Evolutionary conservation across 1,284 basidiomycete species (phyloP).

Genomic region (Schizophyllum commune): DNA sequence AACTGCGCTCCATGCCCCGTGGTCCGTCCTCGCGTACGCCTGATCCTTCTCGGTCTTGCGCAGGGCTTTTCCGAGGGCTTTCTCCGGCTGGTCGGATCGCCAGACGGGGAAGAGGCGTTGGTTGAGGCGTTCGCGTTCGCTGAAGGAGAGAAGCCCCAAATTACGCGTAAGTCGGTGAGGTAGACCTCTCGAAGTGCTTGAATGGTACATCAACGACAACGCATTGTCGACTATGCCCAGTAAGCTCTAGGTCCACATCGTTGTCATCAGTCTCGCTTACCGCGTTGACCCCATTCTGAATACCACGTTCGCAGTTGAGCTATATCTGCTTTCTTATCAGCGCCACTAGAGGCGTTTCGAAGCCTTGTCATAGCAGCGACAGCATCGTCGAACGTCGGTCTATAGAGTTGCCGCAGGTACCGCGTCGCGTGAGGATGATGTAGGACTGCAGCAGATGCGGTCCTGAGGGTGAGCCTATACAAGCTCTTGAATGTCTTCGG

Average conservation of each 20-base stretch:
- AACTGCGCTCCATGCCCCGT: conserved; percentile 29
- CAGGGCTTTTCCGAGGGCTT: conserved; percentile 11
- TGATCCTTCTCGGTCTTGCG: conserved; percentile 8
- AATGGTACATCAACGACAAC: conserved; percentile 44
- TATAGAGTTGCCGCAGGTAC: neutral
- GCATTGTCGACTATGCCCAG: conserved; percentile 45
- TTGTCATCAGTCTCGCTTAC: neutral
- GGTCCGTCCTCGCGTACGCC: conserved; percentile 18
- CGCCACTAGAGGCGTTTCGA: neutral
- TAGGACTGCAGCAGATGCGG: neutral
- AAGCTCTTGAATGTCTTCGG: neutral
- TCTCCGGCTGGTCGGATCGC: conserved; percentile 23
- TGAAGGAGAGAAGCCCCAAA: conserved; percentile 30
- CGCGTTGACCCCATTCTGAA: neutral
- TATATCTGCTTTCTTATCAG: neutral
- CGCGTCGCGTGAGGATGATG: neutral
- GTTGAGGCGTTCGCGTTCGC: conserved; percentile 23
- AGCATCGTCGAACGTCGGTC: neutral
- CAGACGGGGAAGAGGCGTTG: conserved; percentile 27
- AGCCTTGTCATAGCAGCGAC: neutral
- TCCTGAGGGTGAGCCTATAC: neutral
- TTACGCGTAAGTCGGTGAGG: conserved; percentile 51
- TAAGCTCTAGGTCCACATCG: neutral
- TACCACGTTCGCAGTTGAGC: neutral
- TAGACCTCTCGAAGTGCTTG: conserved; percentile 50